phyloP scores from a whole-genome alignment of 2,329 filamentous ascomycete genomes.

The Fusarium sublunatum region DNA sequence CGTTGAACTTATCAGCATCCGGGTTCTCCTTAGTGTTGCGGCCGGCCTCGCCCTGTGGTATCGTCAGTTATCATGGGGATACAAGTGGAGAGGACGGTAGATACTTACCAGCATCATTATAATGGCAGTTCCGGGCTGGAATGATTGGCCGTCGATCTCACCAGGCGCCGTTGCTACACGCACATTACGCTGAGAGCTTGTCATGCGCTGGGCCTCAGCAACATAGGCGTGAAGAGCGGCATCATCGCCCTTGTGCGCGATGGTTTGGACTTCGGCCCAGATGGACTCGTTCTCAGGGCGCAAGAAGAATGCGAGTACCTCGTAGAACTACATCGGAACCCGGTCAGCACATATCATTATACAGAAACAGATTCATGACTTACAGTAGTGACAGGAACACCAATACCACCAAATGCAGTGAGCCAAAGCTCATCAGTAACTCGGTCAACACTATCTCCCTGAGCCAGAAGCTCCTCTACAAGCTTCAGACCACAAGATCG shows the following conservation, averaged over 20 bases:
- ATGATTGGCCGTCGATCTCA: slow-evolving; percentile 53
- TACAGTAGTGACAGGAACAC: slow-evolving; percentile 54
- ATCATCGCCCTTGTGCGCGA: slow-evolving; percentile 52
- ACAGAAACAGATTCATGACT: slow-evolving; percentile 19
- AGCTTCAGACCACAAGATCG: slow-evolving; percentile 55
- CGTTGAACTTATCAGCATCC: slow-evolving; percentile 55
- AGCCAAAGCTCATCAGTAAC: slow-evolving; percentile 54
- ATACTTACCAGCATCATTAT: slow-evolving; percentile 55
- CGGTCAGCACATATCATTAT: not conserved
- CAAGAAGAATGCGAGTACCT: slow-evolving; percentile 57
- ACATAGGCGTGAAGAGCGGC: slow-evolving; percentile 53
- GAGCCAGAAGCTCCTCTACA: slow-evolving; percentile 52
- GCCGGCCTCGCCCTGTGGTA: slow-evolving; percentile 51
- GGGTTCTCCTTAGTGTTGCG: slow-evolving; percentile 54
- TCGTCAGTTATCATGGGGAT: slow-evolving; percentile 21
- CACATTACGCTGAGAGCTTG: slow-evolving; percentile 54
- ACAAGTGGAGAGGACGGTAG: accelerated
- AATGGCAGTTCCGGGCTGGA: slow-evolving; percentile 56
- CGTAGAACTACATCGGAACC: slow-evolving; percentile 53
- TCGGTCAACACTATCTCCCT: slow-evolving; percentile 49
- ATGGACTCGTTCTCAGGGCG: slow-evolving; percentile 54
- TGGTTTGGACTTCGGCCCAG: slow-evolving; percentile 57
- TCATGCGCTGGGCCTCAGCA: slow-evolving; percentile 55
- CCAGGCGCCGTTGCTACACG: slow-evolving; percentile 50
- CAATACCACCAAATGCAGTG: slow-evolving; percentile 55